These are phyloP conservation scores for Draba incana DNA, from an alignment of 345 rosid genomes.

Conservation along the genomic window DNA sequence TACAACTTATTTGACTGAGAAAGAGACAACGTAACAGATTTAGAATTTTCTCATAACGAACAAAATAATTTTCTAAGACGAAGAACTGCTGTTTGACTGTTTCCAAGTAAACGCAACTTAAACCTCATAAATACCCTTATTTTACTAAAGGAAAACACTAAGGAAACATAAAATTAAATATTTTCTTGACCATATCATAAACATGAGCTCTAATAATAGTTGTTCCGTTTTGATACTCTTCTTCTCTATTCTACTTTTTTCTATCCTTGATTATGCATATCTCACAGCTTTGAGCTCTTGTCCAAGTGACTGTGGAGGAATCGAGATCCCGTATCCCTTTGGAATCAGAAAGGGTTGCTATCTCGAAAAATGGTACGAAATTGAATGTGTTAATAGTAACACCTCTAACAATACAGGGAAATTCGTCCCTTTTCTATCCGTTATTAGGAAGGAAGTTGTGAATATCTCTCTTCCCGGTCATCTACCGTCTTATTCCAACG, in stretches of 20 bases:
- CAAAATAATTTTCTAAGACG: too few species aligned
- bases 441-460: background rate
- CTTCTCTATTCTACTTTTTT: background rate
- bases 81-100: too few species aligned
- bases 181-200: too few species aligned
- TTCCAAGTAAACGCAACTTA: too few species aligned
- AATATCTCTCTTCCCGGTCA: conserved; percentile 23
- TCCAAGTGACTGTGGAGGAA: conserved; percentile 37
- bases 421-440: background rate
- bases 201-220: too few species aligned
- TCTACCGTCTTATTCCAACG: background rate
- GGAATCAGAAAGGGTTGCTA: conserved; percentile 35
- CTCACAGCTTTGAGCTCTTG: conserved; percentile 14
- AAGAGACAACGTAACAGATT: too few species aligned
- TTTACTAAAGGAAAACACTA: too few species aligned
- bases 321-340: conserved; percentile 48
- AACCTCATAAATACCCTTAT: too few species aligned
- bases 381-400: conserved; percentile 11
- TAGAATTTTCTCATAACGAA: too few species aligned
- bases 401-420: background rate
- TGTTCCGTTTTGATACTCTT: too few species aligned
- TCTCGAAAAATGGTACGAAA: background rate
- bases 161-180: too few species aligned
- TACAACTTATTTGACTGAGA: too few species aligned
- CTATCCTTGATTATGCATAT: background rate